Conservation (phyloP, 805 yeast genomes). For the Starmerella roubikii region DNA sequence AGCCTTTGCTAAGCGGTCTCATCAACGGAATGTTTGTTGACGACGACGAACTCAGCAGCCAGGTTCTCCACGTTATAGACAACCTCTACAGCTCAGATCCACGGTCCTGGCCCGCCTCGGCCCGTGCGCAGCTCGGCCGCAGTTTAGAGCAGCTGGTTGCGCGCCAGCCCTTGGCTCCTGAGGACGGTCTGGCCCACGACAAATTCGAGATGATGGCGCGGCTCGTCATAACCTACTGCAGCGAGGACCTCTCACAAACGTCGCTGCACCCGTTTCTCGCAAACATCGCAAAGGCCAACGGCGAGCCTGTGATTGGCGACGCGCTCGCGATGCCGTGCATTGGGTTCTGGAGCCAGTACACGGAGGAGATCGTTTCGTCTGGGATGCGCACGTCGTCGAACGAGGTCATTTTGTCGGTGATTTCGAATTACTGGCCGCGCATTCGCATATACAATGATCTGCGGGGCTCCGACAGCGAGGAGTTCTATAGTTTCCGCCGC, state of each 20-base stretch:
- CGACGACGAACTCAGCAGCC: not conserved
- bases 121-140: not conserved
- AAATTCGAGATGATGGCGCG: conserved; percentile 10
- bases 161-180: not conserved
- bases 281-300: conserved; percentile 8
- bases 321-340: conserved; percentile 22
- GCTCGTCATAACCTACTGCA: conserved; percentile 14
- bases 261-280: conserved; percentile 13
- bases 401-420: conserved; percentile 28
- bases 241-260: conserved; percentile 9
- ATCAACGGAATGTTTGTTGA: conserved; percentile 3
- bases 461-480: conserved; percentile 30
- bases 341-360: conserved; percentile 27
- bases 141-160: not conserved
- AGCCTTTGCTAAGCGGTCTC: conserved; percentile 3
- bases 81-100: conserved; percentile 6
- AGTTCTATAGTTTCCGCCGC: conserved; percentile 53
- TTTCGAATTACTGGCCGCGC: conserved; percentile 57
- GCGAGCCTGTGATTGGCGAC: conserved; percentile 22
- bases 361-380: conserved; percentile 25
- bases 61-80: not conserved
- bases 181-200: conserved; percentile 10
- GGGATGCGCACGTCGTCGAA: conserved; percentile 25
- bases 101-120: conserved; percentile 9
- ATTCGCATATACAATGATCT: conserved; percentile 30